These are phyloP conservation scores for Scheffersomyces illinoinensis DNA, from an alignment of 1,139 yeast genomes.

Conservation along the genomic window DNA sequence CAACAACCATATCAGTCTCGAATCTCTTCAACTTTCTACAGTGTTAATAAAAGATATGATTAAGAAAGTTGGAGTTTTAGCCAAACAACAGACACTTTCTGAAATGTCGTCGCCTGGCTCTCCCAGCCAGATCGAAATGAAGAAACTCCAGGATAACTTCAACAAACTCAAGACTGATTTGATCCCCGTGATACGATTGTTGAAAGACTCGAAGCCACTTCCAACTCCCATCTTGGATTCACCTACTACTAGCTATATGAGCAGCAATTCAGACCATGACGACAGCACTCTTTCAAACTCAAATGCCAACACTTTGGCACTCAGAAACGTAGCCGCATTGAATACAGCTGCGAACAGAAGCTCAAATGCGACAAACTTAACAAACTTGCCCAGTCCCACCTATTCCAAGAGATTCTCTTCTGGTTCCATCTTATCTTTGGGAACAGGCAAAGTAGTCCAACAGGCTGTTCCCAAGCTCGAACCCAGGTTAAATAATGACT, in stretches of 20 bases:
- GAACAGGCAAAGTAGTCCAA: conserved; percentile 43
- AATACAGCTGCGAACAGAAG: not conserved
- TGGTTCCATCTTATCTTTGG: conserved; percentile 41
- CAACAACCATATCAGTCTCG: conserved; percentile 36
- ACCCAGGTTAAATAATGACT: conserved; percentile 8
- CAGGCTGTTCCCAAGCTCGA: conserved; percentile 27
- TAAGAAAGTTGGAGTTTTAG: conserved; percentile 17
- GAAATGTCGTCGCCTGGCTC: conserved; percentile 23
- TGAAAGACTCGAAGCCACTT: conserved; percentile 57
- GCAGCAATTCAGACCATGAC: not conserved
- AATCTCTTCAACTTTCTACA: conserved; percentile 34
- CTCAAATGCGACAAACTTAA: conserved; percentile 10
- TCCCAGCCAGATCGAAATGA: conserved; percentile 32
- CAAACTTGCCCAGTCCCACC: conserved; percentile 39
- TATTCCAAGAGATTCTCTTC: conserved; percentile 40
- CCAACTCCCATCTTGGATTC: conserved; percentile 53
- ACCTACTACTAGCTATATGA: not conserved
- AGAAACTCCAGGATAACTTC: conserved; percentile 49
- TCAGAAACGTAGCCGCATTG: not conserved
- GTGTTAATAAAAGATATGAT: conserved; percentile 41
- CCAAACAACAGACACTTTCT: conserved; percentile 8
- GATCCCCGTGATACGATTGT: conserved; percentile 50
- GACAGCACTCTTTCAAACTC: not conserved
- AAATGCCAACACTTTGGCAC: not conserved
- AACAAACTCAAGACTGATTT: conserved; percentile 52